Evolutionary conservation across 2,329 filamentous ascomycete genomes (phyloP), one percentile per base, ranked within the genome.

Genomic region (Arthrinium phaeospermum): DNA sequence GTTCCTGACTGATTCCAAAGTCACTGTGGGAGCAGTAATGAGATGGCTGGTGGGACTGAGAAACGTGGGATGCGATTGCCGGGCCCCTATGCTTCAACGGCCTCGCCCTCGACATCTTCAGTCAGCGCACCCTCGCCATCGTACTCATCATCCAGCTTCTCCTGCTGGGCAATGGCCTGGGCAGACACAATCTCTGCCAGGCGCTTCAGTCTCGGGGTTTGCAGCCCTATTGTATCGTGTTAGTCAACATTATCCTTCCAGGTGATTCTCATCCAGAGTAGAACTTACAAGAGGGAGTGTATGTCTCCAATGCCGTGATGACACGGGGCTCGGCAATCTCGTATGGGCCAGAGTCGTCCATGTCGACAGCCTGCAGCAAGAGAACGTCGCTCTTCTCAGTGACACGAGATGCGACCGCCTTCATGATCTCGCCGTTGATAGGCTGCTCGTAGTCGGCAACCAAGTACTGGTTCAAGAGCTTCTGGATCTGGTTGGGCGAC

Each of bases 361-460:
- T 98, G 82, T 99, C 96, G 73, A 99, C 95, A 68, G 96, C 95
- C 72, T 96, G 93, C 67, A 99, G 88, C 72, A 99, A 90, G 70
- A 99, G 88, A 3, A 98, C 95, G 78, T 98, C 96, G 79, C 95
- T 97, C 91, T 99, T 99, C 86, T 99, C 96, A 1, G 96, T 98
- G 67, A 99, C 96, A 70, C 95, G 90, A 51, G 95, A 98, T 10
- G 97, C 96, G 70, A 99, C 97, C 10, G 96, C 96, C 86, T 99
- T 99, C 96, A 99, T 99, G 81, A 99, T 99, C 83, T 99, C 96
- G 81, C 96, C 96, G 79, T 99, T 98, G 84, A 99, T 99, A 49
- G 96, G 96, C 84, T 98, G 96, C 84, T 99, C 96, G 83, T 99
- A 99, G 84, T 99, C 96, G 73, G 96, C 96, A 72, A 99, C 96